Evolutionary conservation across 768 basidiomycete genomes (phyloP), one percentile per base, ranked within the genome.

Genomic region (Sarcodon sp.): DNA sequence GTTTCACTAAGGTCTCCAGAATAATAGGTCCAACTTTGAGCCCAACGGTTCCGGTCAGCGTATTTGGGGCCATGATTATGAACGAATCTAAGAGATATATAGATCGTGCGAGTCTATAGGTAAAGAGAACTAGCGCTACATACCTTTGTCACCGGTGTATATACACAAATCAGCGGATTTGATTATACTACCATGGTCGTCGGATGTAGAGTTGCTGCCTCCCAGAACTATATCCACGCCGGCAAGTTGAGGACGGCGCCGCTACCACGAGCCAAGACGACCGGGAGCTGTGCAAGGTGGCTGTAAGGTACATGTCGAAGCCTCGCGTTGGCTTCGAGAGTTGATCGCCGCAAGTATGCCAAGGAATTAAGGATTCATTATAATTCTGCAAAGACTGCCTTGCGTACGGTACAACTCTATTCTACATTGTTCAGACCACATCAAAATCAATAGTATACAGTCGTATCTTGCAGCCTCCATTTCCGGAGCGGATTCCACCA

Each of bases 381-480:
- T 27, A 27, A 27, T n/a, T n/a, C n/a, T n/a, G n/a, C n/a, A n/a
- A n/a, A n/a, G n/a, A n/a, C n/a, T n/a, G n/a, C n/a, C n/a, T n/a
- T n/a, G n/a, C n/a, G n/a, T 27, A 27, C 21, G 2, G 21, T 27
- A 27, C n/a, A 27, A 27, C 21, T 4, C 21, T 27, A 4, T 27
- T 27, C 21, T 27, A 27, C 21, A 27, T 4, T 27, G 4, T 27
- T 27, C 21, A 27, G 4, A 27, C 21, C n/a, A 27, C 21, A 27
- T 27, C 4, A 7, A 16, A 10, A 47, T 53, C 55, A 66, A 33
- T 57, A 63, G 61, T 90, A 90, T 45, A 71, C 69, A 7, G 87
- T 88, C 52, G 83, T 76, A 56, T 90, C 87, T 54, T 80, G 75
- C 54, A 89, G 61, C 43, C 87, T 69, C 87, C 85, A 89, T 31